Evolutionary conservation across 2,329 filamentous ascomycete genomes (phyloP).

Genomic region (Gaeumannomyces sp.): DNA sequence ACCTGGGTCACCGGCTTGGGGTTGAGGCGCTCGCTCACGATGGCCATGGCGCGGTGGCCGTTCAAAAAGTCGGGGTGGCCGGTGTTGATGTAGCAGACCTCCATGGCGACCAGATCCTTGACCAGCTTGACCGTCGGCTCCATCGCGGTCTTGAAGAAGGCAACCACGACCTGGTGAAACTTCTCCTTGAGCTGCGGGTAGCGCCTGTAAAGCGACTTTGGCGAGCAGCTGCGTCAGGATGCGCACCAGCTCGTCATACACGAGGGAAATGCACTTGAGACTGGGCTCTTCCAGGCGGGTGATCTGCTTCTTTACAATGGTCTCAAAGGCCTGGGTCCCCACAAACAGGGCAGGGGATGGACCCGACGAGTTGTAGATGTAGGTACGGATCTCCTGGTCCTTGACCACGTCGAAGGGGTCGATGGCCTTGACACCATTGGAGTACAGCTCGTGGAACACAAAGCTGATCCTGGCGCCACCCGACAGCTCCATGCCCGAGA

Average conservation of each 20-base stretch:
- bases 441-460: constrained; percentile 97
- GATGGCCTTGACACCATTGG: constrained; percentile 94
- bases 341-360: constrained; percentile 95
- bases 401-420: constrained; percentile 98
- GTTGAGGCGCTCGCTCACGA: constrained; percentile 89
- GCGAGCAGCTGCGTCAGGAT: constrained; percentile 85
- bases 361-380: constrained; percentile 98
- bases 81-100: constrained; percentile 96
- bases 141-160: constrained; percentile 98
- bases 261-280: constrained; percentile 92
- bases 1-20: constrained; percentile 83
- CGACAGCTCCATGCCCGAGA: constrained; percentile 90
- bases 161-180: constrained; percentile 85
- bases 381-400: constrained; percentile 93
- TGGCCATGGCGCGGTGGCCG: constrained; percentile 92
- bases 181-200: constrained; percentile 97
- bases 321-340: constrained; percentile 94
- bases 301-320: constrained; percentile 98
- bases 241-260: constrained; percentile 95
- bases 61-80: constrained; percentile 97
- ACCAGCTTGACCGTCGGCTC: constrained; percentile 98
- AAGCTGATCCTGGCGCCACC: constrained; percentile 98
- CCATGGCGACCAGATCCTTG: constrained; percentile 87
- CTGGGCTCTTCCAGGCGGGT: constrained; percentile 93
- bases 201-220: constrained; percentile 83